A percentile compares a stretch with the other conserved stretches of the same genome.
phyloP scores from a whole-genome alignment of 805 yeast genomes.

The Yarrowia sp. region DNA sequence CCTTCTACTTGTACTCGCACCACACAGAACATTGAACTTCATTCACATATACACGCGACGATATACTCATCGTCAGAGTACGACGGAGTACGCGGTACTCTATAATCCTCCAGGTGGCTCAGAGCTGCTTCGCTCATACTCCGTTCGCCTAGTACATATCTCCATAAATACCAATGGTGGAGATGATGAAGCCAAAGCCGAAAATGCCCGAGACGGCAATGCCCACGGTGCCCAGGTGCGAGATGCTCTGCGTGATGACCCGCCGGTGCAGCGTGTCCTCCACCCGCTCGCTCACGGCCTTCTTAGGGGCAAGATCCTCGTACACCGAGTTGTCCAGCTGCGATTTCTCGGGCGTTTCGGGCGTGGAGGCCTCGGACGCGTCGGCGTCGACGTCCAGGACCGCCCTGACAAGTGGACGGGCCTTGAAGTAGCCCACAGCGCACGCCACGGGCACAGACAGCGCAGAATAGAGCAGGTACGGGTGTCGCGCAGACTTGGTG shows the following conservation, averaged over 20 bases:
- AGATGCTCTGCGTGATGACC: conserved; percentile 7
- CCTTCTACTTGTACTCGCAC: too few relatives aligned
- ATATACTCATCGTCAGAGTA: too few relatives aligned
- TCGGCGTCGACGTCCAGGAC: conserved; percentile 11
- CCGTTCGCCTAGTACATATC: conserved; percentile 29
- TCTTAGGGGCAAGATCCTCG: conserved; percentile 1
- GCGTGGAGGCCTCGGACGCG: background rate
- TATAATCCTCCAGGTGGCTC: background rate
- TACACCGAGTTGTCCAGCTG: conserved; percentile 26
- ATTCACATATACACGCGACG: too few relatives aligned
- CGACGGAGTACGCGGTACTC: too few relatives aligned
- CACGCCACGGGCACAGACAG: conserved; percentile 35
- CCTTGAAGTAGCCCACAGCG: conserved; percentile 23
- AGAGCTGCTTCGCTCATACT: too few relatives aligned
- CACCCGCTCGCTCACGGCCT: conserved; percentile 15
- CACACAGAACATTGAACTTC: background rate
- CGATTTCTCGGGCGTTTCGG: background rate
- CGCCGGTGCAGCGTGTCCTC: conserved; percentile 24
- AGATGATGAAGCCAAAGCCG: conserved; percentile 31
- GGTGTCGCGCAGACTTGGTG: conserved; percentile 37
- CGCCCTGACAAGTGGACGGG: conserved; percentile 3
- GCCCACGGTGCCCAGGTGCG: conserved; percentile 18
- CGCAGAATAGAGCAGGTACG: conserved; percentile 40
- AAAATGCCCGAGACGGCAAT: conserved; percentile 26
- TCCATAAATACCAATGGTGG: conserved; percentile 35